These are phyloP conservation scores for Cucurbita ficifolia DNA, from an alignment of 306 rosid species.

Conservation along the genomic window DNA sequence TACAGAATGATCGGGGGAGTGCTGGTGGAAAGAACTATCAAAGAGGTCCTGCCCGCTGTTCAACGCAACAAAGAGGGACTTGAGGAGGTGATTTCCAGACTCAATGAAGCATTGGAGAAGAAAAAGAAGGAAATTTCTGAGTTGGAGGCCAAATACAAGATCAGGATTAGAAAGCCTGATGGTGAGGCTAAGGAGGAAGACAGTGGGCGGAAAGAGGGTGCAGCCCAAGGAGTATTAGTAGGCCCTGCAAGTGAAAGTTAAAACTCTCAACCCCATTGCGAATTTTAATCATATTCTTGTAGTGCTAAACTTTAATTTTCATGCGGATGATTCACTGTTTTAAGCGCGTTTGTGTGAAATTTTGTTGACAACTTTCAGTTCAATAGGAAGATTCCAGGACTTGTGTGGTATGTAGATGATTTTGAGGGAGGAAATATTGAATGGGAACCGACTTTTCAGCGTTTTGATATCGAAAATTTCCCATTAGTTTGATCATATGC, in stretches of 20 bases:
- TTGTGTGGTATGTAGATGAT: neutral
- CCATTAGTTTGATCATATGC: neutral
- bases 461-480: neutral
- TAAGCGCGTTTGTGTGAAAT: neutral
- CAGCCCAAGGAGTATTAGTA: conserved; percentile 91
- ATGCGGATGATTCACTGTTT: conserved; percentile 12
- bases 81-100: conserved; percentile 72
- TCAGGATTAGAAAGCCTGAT: conserved; percentile 60
- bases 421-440: neutral
- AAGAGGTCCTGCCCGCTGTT: conserved; percentile 90
- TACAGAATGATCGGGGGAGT: conserved; percentile 95
- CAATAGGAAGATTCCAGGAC: neutral
- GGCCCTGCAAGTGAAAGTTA: conserved; percentile 70
- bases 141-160: conserved; percentile 79
- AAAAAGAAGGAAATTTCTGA: conserved; percentile 87
- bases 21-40: conserved; percentile 93
- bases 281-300: neutral
- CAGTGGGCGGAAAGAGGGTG: conserved; percentile 58
- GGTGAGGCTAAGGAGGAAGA: conserved; percentile 62
- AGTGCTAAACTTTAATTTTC: neutral
- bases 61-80: conserved; percentile 84
- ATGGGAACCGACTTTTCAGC: neutral
- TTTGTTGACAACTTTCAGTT: conserved; percentile 2
- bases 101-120: conserved; percentile 72
- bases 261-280: neutral